These are phyloP conservation scores for Leishmania aethiopica DNA, from an alignment of 208 protist genomes.

Conservation along the genomic window DNA sequence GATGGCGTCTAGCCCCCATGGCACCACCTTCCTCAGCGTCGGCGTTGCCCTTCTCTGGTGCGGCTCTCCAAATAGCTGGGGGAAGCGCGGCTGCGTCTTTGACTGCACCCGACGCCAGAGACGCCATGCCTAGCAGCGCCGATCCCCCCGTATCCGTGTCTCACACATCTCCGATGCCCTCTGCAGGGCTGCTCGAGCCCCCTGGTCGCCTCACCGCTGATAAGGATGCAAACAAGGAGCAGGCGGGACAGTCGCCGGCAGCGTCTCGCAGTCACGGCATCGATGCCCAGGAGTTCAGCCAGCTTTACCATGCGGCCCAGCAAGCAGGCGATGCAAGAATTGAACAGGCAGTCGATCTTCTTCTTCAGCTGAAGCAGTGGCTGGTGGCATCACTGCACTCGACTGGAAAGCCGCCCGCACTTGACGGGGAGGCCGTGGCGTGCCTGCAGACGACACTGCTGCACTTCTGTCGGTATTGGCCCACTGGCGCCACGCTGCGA, in stretches of 20 bases:
- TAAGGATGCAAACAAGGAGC: background rate
- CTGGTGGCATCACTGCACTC: background rate
- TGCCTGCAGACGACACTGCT: slow-evolving; percentile 25
- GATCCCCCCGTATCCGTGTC: background rate
- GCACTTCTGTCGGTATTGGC: slow-evolving; percentile 29
- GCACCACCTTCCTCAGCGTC: background rate
- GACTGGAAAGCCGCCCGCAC: background rate
- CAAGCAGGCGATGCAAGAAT: slow-evolving; percentile 17
- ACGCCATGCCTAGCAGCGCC: background rate
- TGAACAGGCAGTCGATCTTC: slow-evolving; percentile 9
- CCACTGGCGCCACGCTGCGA: slow-evolving; percentile 22
- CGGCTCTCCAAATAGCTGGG: background rate
- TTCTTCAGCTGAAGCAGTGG: slow-evolving; percentile 20
- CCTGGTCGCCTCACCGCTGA: background rate
- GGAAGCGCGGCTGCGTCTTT: background rate
- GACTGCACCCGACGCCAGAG: background rate
- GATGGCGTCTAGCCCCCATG: slow-evolving; percentile 35
- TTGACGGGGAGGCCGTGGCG: slow-evolving; percentile 5
- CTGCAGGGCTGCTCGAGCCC: background rate
- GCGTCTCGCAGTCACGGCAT: background rate
- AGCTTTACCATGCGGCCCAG: slow-evolving; percentile 5
- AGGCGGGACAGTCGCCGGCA: background rate
- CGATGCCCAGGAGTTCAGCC: slow-evolving; percentile 10
- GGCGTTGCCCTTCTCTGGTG: background rate
- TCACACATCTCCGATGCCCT: background rate